Conservation (phyloP, 139 green algal genomes). For the Chlorella sorokiniana region DNA sequence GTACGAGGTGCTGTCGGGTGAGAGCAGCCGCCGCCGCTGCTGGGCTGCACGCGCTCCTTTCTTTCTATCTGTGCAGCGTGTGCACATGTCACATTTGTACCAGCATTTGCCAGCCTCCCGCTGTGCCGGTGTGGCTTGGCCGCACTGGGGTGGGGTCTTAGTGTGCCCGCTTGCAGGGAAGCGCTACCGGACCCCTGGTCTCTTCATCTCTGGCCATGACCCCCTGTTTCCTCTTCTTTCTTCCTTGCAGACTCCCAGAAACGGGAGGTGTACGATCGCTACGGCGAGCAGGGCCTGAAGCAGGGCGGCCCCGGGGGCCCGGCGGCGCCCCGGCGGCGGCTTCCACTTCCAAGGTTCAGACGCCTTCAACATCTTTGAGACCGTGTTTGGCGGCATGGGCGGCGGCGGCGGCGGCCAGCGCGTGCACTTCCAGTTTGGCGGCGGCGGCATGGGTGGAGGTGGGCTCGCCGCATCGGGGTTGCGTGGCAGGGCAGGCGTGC, state of each 20-base stretch:
- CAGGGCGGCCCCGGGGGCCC: constrained; percentile 22
- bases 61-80: background rate
- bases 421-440: constrained; percentile 49
- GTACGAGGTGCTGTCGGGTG: constrained; percentile 72
- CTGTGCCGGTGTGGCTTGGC: background rate
- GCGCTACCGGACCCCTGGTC: background rate
- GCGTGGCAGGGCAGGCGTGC: too few relatives aligned
- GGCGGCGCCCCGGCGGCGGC: constrained; percentile 48
- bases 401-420: constrained; percentile 32
- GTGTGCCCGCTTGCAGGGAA: background rate
- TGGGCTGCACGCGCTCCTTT: background rate
- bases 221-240: background rate
- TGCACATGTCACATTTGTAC: background rate
- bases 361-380: constrained; percentile 83
- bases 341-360: constrained; percentile 73
- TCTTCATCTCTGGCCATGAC: background rate
- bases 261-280: constrained; percentile 78
- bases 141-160: background rate
- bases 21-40: background rate
- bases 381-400: constrained; percentile 72
- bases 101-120: background rate
- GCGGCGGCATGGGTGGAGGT: constrained; percentile 43
- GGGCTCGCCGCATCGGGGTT: constrained; percentile 1
- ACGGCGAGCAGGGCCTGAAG: constrained; percentile 77
- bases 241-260: constrained; percentile 72